A percentile compares a stretch with the other conserved stretches of the same genome.
Conservation (phyloP, 164 flowering plant genomes). For the Aristolochia californica region DNA sequence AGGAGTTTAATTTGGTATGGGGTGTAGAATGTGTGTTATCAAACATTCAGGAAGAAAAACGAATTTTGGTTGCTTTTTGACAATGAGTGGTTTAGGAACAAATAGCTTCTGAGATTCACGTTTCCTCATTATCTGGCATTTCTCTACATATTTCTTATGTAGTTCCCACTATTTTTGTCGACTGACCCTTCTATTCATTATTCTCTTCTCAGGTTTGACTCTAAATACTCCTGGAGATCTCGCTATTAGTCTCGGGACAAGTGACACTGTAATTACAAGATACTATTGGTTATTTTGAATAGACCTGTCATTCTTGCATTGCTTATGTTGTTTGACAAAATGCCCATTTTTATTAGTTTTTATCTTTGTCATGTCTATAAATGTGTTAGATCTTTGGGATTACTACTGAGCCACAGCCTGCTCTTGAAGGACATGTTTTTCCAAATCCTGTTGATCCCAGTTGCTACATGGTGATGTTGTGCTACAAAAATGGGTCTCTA, state of each 20-base stretch:
- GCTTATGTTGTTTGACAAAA: too few species aligned
- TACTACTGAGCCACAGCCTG: conserved; percentile 61
- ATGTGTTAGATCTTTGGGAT: conserved; percentile 73
- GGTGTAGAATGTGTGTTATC: too few species aligned
- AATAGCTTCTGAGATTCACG: not conserved
- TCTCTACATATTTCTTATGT: not conserved
- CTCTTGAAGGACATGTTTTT: conserved; percentile 84
- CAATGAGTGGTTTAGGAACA: too few species aligned
- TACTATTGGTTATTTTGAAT: too few species aligned
- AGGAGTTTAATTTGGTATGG: too few species aligned
- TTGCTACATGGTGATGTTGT: conserved; percentile 87
- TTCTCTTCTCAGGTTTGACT: conserved; percentile 57
- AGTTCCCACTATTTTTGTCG: not conserved
- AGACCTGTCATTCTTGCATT: too few species aligned
- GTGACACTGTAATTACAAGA: conserved; percentile 67
- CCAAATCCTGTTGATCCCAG: conserved; percentile 85
- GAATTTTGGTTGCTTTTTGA: too few species aligned
- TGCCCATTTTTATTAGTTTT: too few species aligned
- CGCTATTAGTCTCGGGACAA: conserved; percentile 91
- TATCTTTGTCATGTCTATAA: not conserved
- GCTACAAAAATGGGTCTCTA: conserved; percentile 85
- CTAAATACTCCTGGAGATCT: conserved; percentile 71
- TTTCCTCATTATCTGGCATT: not conserved
- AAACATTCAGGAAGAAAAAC: too few species aligned
- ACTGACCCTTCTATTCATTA: not conserved